A percentile compares a stretch with the other conserved stretches of the same genome.
phyloP scores from a whole-genome alignment of 2,329 filamentous ascomycete genomes.

The Fusarium ramigenum region DNA sequence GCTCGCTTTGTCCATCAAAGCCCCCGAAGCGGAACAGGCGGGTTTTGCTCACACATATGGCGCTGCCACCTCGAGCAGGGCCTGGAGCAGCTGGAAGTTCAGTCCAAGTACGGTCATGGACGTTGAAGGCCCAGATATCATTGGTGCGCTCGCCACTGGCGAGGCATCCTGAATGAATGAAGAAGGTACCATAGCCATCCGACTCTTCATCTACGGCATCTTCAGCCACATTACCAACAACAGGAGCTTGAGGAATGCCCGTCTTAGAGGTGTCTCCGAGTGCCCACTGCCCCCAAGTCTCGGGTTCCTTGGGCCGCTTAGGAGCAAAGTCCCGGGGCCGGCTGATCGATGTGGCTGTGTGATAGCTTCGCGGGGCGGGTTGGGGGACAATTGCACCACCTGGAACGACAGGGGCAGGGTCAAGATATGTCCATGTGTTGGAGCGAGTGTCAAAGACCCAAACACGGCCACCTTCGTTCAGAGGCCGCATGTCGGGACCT shows the following conservation, averaged over 20 bases:
- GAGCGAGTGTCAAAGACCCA: slow-evolving; percentile 78
- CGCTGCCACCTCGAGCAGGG: slow-evolving; percentile 71
- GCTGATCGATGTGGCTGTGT: slow-evolving; percentile 67
- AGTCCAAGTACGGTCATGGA: slow-evolving; percentile 71
- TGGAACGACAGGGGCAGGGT: slow-evolving; percentile 61
- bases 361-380: slow-evolving; percentile 76
- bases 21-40: slow-evolving; percentile 83
- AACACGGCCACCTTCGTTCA: slow-evolving; percentile 78
- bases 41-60: slow-evolving; percentile 70
- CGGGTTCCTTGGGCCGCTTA: slow-evolving; percentile 48
- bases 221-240: slow-evolving; percentile 66
- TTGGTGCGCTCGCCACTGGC: slow-evolving; percentile 66
- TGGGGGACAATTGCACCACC: slow-evolving; percentile 51
- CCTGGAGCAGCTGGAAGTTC: slow-evolving; percentile 74
- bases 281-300: slow-evolving; percentile 65
- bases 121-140: slow-evolving; percentile 83
- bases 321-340: slow-evolving; percentile 63
- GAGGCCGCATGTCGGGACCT: slow-evolving; percentile 71
- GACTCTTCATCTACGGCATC: slow-evolving; percentile 67
- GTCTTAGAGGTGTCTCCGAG: slow-evolving; percentile 63
- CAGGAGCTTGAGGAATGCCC: slow-evolving; percentile 67
- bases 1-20: slow-evolving; percentile 74
- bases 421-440: slow-evolving; percentile 71
- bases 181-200: slow-evolving; percentile 73
- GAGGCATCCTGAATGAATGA: slow-evolving; percentile 80